Conservation (phyloP, 805 yeast species). For the Teunomyces stri region DNA sequence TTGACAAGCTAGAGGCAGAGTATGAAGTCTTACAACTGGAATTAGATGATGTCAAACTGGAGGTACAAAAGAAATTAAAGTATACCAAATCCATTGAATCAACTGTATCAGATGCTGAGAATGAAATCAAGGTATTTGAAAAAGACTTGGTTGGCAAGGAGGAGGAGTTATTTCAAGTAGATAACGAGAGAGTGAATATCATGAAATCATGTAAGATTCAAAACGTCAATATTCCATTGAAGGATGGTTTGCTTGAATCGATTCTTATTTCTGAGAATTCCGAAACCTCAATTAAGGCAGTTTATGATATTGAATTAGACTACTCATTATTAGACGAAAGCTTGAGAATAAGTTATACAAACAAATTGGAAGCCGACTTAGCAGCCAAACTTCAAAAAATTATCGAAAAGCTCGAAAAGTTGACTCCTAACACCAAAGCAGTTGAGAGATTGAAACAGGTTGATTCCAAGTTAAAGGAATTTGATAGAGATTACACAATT, state of each 20-base stretch:
- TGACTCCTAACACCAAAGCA: conserved; percentile 84
- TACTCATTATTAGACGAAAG: conserved; percentile 46
- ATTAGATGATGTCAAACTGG: not conserved
- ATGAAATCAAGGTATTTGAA: conserved; percentile 25
- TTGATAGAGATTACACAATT: conserved; percentile 61
- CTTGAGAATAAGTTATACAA: conserved; percentile 41
- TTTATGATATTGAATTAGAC: conserved; percentile 54
- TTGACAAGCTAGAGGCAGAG: conserved; percentile 29
- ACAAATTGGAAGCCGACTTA: conserved; percentile 37
- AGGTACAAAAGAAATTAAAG: conserved; percentile 18
- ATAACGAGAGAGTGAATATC: conserved; percentile 54
- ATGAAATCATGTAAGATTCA: conserved; percentile 76
- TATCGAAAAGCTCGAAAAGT: conserved; percentile 37
- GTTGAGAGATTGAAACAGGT: conserved; percentile 71
- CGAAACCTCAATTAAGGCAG: conserved; percentile 34
- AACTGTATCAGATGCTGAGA: conserved; percentile 36
- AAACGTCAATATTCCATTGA: conserved; percentile 60
- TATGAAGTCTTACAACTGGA: conserved; percentile 18
- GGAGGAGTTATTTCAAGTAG: conserved; percentile 53
- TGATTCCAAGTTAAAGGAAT: conserved; percentile 53
- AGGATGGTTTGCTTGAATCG: conserved; percentile 56
- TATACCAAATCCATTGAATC: conserved; percentile 30
- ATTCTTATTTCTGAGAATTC: conserved; percentile 58
- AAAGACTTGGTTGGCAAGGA: conserved; percentile 42
- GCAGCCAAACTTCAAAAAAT: conserved; percentile 32